Conservation (phyloP, 371 early-diverging fungal genomes). For the Mucor irregularis region DNA sequence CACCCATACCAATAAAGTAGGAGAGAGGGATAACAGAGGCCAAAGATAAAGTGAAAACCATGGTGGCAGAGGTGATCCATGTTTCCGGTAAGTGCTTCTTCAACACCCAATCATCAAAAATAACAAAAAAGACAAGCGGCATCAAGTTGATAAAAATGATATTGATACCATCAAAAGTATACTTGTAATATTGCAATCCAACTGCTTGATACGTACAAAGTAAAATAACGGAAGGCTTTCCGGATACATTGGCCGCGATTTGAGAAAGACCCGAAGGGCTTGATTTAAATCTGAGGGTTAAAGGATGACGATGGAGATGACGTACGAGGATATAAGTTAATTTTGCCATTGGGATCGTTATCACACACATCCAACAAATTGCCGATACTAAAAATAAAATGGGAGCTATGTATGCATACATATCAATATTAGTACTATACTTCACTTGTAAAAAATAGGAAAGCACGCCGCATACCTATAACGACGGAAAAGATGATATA, state of each 20-base stretch:
- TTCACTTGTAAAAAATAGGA: not conserved
- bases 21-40: conserved; percentile 91
- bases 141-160: conserved; percentile 94
- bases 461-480: conserved; percentile 40
- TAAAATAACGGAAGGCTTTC: conserved; percentile 54
- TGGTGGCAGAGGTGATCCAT: conserved; percentile 57
- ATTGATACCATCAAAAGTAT: conserved; percentile 95
- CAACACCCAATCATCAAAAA: conserved; percentile 81
- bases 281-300: conserved; percentile 69
- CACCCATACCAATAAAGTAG: conserved; percentile 96
- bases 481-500: conserved; percentile 50
- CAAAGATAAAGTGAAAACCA: conserved; percentile 82
- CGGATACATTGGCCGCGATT: conserved; percentile 1
- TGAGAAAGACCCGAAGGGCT: conserved; percentile 42
- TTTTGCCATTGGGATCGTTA: conserved; percentile 94
- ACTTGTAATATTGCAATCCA: conserved; percentile 87
- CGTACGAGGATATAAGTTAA: conserved; percentile 74
- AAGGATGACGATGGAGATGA: conserved; percentile 78
- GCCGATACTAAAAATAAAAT: conserved; percentile 72
- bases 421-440: not conserved
- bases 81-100: conserved; percentile 48
- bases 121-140: conserved; percentile 75
- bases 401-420: conserved; percentile 63
- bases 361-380: conserved; percentile 83
- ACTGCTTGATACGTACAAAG: conserved; percentile 80